Evolutionary conservation across 441 rosid species (phyloP).

Genomic region (Mallotus repandus): DNA sequence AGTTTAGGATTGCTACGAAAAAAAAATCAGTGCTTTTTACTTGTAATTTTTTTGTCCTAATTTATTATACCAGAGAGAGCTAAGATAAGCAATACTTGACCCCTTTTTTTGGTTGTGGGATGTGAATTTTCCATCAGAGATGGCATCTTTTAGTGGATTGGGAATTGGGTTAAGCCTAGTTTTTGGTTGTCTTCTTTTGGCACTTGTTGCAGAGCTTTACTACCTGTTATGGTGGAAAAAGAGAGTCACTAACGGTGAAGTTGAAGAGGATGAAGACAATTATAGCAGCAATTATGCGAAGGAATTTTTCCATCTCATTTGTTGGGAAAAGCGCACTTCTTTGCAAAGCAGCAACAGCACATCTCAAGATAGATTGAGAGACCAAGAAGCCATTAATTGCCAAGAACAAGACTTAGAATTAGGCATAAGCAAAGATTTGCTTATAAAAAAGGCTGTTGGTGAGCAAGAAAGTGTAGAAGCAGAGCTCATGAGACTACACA

Average conservation of each 20-base stretch:
- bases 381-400: slow-evolving; percentile 22
- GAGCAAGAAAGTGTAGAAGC: slow-evolving; percentile 54
- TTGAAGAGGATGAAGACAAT: slow-evolving; percentile 34
- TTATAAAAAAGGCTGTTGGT: slow-evolving; percentile 38
- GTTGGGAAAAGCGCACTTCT: slow-evolving; percentile 58
- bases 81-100: background rate
- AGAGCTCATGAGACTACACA: slow-evolving; percentile 90
- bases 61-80: background rate
- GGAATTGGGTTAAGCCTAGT: slow-evolving; percentile 68
- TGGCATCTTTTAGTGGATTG: slow-evolving; percentile 60
- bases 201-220: slow-evolving; percentile 70
- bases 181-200: slow-evolving; percentile 70
- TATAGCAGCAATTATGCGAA: slow-evolving; percentile 48
- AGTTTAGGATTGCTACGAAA: background rate
- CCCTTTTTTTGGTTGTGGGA: slow-evolving; percentile 16
- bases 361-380: slow-evolving; percentile 21
- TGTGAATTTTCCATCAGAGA: slow-evolving; percentile 50
- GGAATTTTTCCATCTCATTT: slow-evolving; percentile 58
- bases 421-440: slow-evolving; percentile 59
- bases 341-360: slow-evolving; percentile 29
- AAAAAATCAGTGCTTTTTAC: background rate
- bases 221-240: slow-evolving; percentile 68
- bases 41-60: too few species aligned
- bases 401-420: slow-evolving; percentile 56
- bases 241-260: slow-evolving; percentile 37